These are phyloP conservation scores for Blumeria hordei DNA, from an alignment of 2,329 filamentous ascomycete genomes.

Conservation along the genomic window DNA sequence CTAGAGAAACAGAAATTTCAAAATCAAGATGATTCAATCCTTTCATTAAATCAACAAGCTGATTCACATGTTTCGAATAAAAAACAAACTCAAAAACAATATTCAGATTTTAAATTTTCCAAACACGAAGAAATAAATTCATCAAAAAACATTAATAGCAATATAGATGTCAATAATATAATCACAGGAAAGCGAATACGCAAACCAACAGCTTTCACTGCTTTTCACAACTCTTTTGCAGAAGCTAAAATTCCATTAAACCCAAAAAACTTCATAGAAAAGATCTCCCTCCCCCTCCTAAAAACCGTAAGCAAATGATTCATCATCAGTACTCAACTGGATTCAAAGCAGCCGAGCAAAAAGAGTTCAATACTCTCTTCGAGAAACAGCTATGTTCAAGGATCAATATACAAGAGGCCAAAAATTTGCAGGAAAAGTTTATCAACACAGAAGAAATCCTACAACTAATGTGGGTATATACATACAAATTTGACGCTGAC, in stretches of 20 bases:
- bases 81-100: too few relatives aligned
- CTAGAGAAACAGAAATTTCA: not conserved
- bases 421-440: not conserved
- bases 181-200: not conserved
- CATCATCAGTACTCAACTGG: not conserved
- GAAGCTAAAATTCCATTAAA: not conserved
- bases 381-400: not conserved
- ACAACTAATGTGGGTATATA: conserved; percentile 3
- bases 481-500: conserved; percentile 11
- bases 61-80: too few relatives aligned
- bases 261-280: not conserved
- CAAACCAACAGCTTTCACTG: not conserved
- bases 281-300: not conserved
- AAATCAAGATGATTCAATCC: not conserved
- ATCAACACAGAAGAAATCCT: conserved; percentile 5
- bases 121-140: not conserved
- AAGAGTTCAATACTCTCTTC: not conserved
- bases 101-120: not conserved
- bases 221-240: not conserved
- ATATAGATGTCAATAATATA: not conserved
- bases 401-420: not conserved
- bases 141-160: not conserved
- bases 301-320: not conserved
- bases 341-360: not conserved
- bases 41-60: not conserved